Evolutionary conservation across 2,329 filamentous ascomycete species (phyloP).

Genomic region (Fusarium aywerte): DNA sequence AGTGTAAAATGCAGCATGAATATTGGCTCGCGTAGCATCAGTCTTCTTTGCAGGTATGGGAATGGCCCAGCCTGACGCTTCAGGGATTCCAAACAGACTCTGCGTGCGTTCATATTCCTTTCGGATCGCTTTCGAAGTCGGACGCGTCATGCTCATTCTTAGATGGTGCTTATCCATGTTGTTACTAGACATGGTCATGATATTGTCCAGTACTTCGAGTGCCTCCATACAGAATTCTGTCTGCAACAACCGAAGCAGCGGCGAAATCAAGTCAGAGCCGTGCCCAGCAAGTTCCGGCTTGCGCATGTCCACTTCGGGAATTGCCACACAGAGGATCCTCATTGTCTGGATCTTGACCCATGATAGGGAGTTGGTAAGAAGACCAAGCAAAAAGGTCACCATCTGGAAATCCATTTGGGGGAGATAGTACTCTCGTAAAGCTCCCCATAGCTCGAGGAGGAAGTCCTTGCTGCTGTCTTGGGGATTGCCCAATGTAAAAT

Average conservation of each 20-base stretch:
- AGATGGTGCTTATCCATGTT: slow-evolving; percentile 95
- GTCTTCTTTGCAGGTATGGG: slow-evolving; percentile 92
- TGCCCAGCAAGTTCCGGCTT: slow-evolving; percentile 89
- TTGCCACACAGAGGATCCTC: slow-evolving; percentile 84
- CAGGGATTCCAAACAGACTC: slow-evolving; percentile 95
- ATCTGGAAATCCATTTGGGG: slow-evolving; percentile 85
- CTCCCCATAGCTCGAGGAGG: slow-evolving; percentile 75
- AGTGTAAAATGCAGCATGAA: slow-evolving; percentile 96
- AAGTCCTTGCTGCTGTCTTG: slow-evolving; percentile 79
- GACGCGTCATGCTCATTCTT: slow-evolving; percentile 96
- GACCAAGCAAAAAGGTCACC: slow-evolving; percentile 88
- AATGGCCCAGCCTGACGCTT: slow-evolving; percentile 95
- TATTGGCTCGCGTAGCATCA: slow-evolving; percentile 85
- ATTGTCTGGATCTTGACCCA: slow-evolving; percentile 96
- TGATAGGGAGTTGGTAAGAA: slow-evolving; percentile 86
- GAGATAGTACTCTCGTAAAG: slow-evolving; percentile 81
- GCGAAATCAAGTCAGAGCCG: slow-evolving; percentile 94
- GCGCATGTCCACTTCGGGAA: slow-evolving; percentile 92
- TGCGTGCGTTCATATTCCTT: slow-evolving; percentile 96
- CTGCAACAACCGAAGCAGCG: slow-evolving; percentile 86
- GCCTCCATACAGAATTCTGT: slow-evolving; percentile 95
- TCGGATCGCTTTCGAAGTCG: slow-evolving; percentile 83
- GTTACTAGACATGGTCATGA: slow-evolving; percentile 92
- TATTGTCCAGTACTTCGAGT: slow-evolving; percentile 89
- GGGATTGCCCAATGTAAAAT: slow-evolving; percentile 75